phyloP scores from a whole-genome alignment of 139 green algal genomes.

The Marvania coccoides region DNA sequence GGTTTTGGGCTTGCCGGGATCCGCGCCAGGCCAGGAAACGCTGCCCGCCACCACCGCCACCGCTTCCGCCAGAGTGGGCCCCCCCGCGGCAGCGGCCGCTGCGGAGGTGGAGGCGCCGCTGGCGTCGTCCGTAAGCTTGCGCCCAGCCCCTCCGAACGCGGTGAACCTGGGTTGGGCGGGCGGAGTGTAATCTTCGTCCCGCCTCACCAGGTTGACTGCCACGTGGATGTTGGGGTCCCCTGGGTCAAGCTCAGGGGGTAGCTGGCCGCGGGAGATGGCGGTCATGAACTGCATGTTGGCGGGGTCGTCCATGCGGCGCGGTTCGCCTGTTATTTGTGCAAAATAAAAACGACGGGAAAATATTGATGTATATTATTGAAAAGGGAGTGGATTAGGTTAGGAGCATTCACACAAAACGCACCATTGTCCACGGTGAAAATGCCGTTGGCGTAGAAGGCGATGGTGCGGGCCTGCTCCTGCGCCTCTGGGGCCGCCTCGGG shows the following conservation, averaged over 20 bases:
- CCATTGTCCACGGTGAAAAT: conserved; percentile 81
- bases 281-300: conserved; percentile 67
- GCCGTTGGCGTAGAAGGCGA: conserved; percentile 78
- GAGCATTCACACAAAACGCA: conserved; percentile 4
- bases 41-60: background rate
- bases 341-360: too few species aligned
- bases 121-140: conserved; percentile 35
- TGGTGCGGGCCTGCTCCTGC: conserved; percentile 26
- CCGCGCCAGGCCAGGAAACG: conserved; percentile 53
- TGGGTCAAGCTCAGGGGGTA: conserved; percentile 62
- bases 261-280: conserved; percentile 53
- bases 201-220: conserved; percentile 77
- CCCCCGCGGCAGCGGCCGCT: conserved; percentile 1
- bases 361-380: too few species aligned
- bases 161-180: conserved; percentile 46
- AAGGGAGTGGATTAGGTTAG: too few species aligned
- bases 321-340: conserved; percentile 33
- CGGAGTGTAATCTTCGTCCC: conserved; percentile 59
- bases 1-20: conserved; percentile 64
- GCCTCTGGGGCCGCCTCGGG: conserved; percentile 18
- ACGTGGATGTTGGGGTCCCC: conserved; percentile 30
- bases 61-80: conserved; percentile 1
- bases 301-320: conserved; percentile 49
- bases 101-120: background rate
- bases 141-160: conserved; percentile 59